Evolutionary conservation across 441 rosid genomes (phyloP).

Genomic region (Hypseocharis bilobata): DNA sequence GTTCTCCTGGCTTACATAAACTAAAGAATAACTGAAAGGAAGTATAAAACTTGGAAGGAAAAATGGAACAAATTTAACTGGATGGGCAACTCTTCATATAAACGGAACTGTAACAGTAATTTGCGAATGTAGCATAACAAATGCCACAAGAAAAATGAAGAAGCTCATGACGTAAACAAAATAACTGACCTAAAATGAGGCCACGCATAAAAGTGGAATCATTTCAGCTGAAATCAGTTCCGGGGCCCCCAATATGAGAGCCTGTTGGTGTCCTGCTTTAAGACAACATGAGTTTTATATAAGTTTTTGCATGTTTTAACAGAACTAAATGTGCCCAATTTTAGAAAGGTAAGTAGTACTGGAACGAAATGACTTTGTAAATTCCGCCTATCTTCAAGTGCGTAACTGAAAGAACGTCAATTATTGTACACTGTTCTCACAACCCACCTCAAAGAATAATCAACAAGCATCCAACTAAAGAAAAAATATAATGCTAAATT

Average conservation of each 20-base stretch:
- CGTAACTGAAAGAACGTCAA: constrained; percentile 32
- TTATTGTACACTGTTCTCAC: constrained; percentile 17
- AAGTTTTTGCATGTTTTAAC: constrained; percentile 44
- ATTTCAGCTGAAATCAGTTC: constrained; percentile 84
- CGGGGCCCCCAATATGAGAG: constrained; percentile 92
- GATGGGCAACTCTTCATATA: constrained; percentile 34
- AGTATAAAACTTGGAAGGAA: background rate
- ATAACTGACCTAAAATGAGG: constrained; percentile 85
- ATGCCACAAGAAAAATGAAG: constrained; percentile 51
- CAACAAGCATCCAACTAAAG: background rate
- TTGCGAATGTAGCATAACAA: constrained; percentile 40
- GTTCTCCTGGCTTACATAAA: constrained; percentile 14
- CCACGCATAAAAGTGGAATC: constrained; percentile 67
- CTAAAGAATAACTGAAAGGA: background rate
- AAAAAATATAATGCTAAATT: background rate
- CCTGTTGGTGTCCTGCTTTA: constrained; percentile 84
- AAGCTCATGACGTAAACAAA: constrained; percentile 47
- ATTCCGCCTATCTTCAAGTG: constrained; percentile 38
- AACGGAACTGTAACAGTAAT: constrained; percentile 34
- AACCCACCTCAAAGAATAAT: background rate
- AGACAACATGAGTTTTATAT: constrained; percentile 66
- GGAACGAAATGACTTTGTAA: constrained; percentile 46
- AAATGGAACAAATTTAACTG: constrained; percentile 20
- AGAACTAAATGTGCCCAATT: constrained; percentile 42
- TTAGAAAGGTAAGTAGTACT: constrained; percentile 36